These are phyloP conservation scores for Nakaseomyces nivariensis DNA, from an alignment of 1,139 yeast species.

Conservation along the genomic window DNA sequence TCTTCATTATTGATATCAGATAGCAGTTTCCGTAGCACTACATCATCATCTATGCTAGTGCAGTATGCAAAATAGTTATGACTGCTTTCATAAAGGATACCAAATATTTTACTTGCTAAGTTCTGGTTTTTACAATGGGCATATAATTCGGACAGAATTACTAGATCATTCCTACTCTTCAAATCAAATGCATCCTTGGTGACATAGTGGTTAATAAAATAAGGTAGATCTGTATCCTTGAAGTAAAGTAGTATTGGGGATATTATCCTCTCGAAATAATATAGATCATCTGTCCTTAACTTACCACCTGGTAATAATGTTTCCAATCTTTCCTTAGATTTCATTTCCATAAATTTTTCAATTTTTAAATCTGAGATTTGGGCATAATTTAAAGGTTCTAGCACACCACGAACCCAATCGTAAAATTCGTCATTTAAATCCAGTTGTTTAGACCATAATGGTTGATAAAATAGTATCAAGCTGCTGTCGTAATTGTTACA, in stretches of 20 bases:
- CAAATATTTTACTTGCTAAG: background rate
- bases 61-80: background rate
- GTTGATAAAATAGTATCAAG: background rate
- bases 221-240: background rate
- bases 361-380: background rate
- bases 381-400: background rate
- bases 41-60: background rate
- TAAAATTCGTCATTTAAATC: background rate
- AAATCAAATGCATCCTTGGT: background rate
- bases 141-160: background rate
- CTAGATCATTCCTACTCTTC: background rate
- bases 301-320: background rate
- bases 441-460: background rate
- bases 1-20: background rate
- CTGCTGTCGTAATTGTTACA: slow-evolving; percentile 1
- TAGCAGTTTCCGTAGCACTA: background rate
- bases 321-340: background rate
- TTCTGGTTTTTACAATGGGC: background rate
- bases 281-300: background rate
- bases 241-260: background rate
- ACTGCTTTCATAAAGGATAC: background rate
- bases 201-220: background rate
- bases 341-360: background rate
- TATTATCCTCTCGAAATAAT: background rate
- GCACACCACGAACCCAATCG: background rate